Base-by-base conservation (phyloP, 257 asterid genomes). In the Solanum etuberosum region DNA sequence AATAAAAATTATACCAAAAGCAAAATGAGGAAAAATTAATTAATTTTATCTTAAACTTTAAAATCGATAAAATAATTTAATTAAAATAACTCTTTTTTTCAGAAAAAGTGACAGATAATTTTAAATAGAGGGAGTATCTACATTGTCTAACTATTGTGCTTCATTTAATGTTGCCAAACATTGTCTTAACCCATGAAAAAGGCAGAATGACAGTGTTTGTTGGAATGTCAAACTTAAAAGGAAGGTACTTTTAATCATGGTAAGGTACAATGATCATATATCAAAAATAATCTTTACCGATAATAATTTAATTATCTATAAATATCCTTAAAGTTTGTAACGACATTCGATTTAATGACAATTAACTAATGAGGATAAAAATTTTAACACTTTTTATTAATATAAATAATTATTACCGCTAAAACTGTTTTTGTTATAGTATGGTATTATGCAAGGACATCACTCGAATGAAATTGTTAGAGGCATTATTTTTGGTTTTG, bases 101-200 rank as follows among this genome's bases (percentile, higher is more conserved):
- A 25, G 32, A n/a, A 61, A 65, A 27, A 25, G 32, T 27, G 73
- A 0, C 35, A 27, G 18, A 67, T 13, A 67, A 6, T 67, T 67
- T 67, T 32, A 67, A 29, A 67, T 7, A 0, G 37, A 27, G 10
- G 35, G 35, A 14, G 21, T 2, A 80, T 29, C 85, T 80, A 25
- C 42, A 9, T 80, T 80, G 29, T 29, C 85, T 29, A 80, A 20
- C 67, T 80, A 27, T 29, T 46, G 67, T 80, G 67, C 68, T 80
- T 46, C 85, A 18, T 80, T 80, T 80, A 46, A 29, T 80, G 85
- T 46, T 80, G 67, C 85, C 68, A 80, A 80, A 18, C 85, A 80
- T 27, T 10, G 7, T 46, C 67, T 78, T 77, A 25, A 78, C 25
- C n/a, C 25, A 25, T 43, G 63, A 43, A 34, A 29, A 46, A 18